Conservation (phyloP, 2,329 filamentous ascomycete genomes). For the Calcarisporium arbuscula region DNA sequence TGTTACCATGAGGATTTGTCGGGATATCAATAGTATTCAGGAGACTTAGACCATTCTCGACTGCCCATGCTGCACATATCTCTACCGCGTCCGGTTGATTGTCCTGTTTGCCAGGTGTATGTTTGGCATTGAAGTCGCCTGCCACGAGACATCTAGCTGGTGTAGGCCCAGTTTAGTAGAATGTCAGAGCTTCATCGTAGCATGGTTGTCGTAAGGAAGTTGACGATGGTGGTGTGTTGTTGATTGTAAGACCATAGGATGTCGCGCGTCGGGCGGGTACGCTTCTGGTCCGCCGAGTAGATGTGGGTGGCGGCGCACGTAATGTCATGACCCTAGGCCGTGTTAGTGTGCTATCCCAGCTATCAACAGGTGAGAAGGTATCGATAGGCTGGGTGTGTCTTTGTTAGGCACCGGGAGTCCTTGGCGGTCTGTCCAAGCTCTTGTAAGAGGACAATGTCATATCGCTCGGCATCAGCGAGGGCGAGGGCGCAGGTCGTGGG, state of each 20-base stretch:
- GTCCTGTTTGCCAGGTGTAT: conserved; percentile 11
- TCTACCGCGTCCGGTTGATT: conserved; percentile 5
- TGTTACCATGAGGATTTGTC: conserved; percentile 14
- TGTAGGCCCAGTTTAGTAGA: conserved; percentile 8
- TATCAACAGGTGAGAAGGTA: conserved; percentile 10
- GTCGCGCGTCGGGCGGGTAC: conserved; percentile 7
- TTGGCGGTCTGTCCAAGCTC: conserved; percentile 9
- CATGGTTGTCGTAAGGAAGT: conserved; percentile 12
- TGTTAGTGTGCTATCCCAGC: conserved; percentile 8
- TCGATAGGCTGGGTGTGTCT: no score
- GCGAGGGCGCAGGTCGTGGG: conserved; percentile 11
- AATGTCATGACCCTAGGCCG: conserved; percentile 13
- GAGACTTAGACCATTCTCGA: conserved; percentile 8
- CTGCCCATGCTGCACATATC: conserved; percentile 11
- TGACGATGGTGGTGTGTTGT: conserved; percentile 11
- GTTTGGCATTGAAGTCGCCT: conserved; percentile 14
- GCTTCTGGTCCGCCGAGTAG: conserved; percentile 10
- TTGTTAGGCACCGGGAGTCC: conserved; percentile 8
- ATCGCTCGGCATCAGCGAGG: conserved; percentile 10
- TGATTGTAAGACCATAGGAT: conserved; percentile 12
- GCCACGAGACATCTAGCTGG: conserved; percentile 11
- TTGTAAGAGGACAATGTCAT: conserved; percentile 11
- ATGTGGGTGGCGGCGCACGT: conserved; percentile 7
- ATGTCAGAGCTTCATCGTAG: conserved; percentile 7
- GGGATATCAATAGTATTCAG: conserved; percentile 11